Conservation (phyloP, 495 filamentous ascomycete species). For the Friedmanniomyces simplex region DNA sequence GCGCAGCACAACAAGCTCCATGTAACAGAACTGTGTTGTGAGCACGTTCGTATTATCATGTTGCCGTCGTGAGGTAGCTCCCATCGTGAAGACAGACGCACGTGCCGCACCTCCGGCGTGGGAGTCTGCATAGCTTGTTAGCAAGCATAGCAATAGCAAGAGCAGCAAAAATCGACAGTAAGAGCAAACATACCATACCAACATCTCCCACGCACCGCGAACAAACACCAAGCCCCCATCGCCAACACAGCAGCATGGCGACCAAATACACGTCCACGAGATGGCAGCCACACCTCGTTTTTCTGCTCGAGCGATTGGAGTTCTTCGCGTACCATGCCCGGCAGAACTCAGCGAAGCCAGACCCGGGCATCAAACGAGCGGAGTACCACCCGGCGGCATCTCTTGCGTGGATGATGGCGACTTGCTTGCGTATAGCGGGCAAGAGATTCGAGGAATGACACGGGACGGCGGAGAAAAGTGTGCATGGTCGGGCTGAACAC, state of each 20-base stretch:
- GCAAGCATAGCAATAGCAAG: not conserved
- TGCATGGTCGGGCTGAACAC: too few species aligned
- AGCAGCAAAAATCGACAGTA: too few species aligned
- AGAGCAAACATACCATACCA: not conserved
- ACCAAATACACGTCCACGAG: not conserved
- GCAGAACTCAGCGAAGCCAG: too few species aligned
- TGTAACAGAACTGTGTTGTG: not conserved
- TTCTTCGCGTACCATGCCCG: not conserved
- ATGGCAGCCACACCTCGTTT: not conserved
- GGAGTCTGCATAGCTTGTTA: not conserved
- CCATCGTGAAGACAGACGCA: not conserved
- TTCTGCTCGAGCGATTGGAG: not conserved
- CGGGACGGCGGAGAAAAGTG: too few species aligned
- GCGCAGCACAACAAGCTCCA: not conserved
- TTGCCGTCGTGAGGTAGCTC: not conserved
- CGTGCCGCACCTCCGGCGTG: not conserved
- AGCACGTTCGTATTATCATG: not conserved
- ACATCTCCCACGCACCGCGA: not conserved
- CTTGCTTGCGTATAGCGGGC: too few species aligned
- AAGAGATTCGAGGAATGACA: too few species aligned
- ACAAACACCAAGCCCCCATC: not conserved
- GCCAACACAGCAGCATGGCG: not conserved
- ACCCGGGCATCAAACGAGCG: too few species aligned
- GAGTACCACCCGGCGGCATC: too few species aligned
- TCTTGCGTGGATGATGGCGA: too few species aligned